Percentiles rank a stretch among this genome's conserved stretches.
Evolutionary conservation across 495 filamentous ascomycete genomes (phyloP).

Genomic region (Podospora pseudopauciseta): DNA sequence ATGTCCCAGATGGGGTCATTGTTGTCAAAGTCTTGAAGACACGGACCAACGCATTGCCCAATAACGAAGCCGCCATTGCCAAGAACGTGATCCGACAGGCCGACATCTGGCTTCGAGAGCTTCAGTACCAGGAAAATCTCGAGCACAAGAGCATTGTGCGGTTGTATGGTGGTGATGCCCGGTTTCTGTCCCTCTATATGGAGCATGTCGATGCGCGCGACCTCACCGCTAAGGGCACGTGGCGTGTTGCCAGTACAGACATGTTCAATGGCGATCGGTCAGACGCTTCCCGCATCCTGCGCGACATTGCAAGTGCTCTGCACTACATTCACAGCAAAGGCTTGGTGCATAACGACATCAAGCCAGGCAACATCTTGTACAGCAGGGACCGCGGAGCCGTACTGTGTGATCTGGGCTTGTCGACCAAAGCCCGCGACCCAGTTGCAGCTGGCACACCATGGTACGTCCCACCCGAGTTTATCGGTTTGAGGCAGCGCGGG

Average conservation of each 20-base stretch:
- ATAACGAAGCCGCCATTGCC: constrained; percentile 37
- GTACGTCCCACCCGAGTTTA: constrained; percentile 51
- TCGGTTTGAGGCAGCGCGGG: constrained; percentile 45
- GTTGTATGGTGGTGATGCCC: constrained; percentile 47
- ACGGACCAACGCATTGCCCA: constrained; percentile 28
- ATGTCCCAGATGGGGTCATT: constrained; percentile 42
- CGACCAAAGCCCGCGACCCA: constrained; percentile 37
- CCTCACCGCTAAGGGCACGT: constrained; percentile 37
- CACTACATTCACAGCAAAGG: constrained; percentile 45
- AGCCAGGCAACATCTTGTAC: constrained; percentile 52
- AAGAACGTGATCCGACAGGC: constrained; percentile 48
- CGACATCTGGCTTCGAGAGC: constrained; percentile 49
- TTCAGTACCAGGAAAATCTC: constrained; percentile 45
- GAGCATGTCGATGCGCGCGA: constrained; percentile 49
- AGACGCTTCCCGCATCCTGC: constrained; percentile 44
- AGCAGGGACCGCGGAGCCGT: constrained; percentile 48
- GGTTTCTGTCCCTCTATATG: constrained; percentile 50
- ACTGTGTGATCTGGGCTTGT: constrained; percentile 48
- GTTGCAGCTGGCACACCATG: constrained; percentile 47
- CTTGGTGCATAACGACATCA: constrained; percentile 51
- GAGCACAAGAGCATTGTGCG: constrained; percentile 47
- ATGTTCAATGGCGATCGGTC: constrained; percentile 38
- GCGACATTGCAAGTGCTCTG: constrained; percentile 43
- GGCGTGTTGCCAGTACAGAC: constrained; percentile 39
- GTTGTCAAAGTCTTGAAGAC: constrained; percentile 52